phyloP scores from a whole-genome alignment of 2,329 filamentous ascomycete genomes.

The Cylindrodendrum hubeiense region DNA sequence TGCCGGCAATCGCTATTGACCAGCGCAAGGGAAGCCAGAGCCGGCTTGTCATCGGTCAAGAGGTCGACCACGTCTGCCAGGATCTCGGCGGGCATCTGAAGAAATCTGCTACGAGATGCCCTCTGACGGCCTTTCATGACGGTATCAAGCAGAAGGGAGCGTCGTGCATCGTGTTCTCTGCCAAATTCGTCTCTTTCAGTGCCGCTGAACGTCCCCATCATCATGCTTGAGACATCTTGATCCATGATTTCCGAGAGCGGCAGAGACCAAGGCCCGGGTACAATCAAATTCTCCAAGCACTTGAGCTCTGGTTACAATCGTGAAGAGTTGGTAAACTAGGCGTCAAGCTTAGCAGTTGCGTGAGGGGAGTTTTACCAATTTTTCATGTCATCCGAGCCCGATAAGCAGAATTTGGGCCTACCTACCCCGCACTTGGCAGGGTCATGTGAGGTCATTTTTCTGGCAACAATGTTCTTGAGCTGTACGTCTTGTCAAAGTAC shows the following conservation, averaged over 20 bases:
- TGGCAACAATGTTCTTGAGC: no score
- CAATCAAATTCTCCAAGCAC: no score
- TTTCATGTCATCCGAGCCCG: no score
- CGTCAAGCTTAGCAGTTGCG: no score
- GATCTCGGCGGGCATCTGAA: constrained; percentile 27
- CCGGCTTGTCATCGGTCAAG: constrained; percentile 22
- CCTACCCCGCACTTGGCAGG: no score
- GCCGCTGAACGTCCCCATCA: not conserved
- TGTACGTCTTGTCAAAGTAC: no score
- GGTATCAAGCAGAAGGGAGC: constrained; percentile 20
- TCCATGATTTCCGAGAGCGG: constrained; percentile 3
- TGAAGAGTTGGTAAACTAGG: no score
- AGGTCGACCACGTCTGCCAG: constrained; percentile 18
- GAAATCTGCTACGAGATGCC: constrained; percentile 5
- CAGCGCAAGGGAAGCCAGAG: constrained; percentile 28
- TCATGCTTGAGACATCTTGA: constrained; percentile 1
- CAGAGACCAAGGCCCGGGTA: not conserved
- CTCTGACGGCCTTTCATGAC: constrained; percentile 4
- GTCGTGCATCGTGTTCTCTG: constrained; percentile 1
- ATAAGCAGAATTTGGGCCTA: no score
- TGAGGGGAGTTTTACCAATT: no score
- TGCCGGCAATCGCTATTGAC: constrained; percentile 34
- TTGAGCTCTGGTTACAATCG: not conserved
- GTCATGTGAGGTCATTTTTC: no score
- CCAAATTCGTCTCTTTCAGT: not conserved